These are phyloP conservation scores for Geotrichum histeridarum DNA, from an alignment of 1,139 yeast genomes.

Conservation along the genomic window DNA sequence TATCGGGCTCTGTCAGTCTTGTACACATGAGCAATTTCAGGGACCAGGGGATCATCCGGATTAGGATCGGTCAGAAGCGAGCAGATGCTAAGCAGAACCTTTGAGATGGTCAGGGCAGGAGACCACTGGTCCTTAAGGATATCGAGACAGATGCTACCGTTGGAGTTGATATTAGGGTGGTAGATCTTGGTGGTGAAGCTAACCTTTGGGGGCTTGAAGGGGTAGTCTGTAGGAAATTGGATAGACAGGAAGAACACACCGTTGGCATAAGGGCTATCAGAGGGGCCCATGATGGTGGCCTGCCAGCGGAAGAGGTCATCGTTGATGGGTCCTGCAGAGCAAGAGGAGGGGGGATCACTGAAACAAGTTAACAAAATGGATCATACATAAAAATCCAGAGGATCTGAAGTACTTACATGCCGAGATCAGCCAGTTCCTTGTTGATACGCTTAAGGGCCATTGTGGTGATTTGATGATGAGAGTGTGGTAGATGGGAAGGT, in stretches of 20 bases:
- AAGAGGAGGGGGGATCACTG: conserved; percentile 97
- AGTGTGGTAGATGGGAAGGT: background rate
- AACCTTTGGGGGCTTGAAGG: conserved; percentile 90
- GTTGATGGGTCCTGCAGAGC: conserved; percentile 98
- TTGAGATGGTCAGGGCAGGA: conserved; percentile 82
- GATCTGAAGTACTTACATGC: conserved; percentile 58
- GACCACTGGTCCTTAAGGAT: conserved; percentile 88
- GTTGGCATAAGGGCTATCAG: conserved; percentile 88
- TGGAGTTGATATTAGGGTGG: conserved; percentile 84
- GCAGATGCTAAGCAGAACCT: conserved; percentile 81
- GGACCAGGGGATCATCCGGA: conserved; percentile 97
- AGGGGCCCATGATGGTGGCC: conserved; percentile 93
- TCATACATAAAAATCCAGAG: background rate
- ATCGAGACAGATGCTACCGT: conserved; percentile 81
- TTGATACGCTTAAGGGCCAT: conserved; percentile 93
- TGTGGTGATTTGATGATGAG: conserved; percentile 1
- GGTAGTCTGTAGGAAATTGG: conserved; percentile 92
- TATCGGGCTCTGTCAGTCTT: conserved; percentile 90
- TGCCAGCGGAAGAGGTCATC: conserved; percentile 96
- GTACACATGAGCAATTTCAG: conserved; percentile 95
- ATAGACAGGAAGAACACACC: conserved; percentile 87
- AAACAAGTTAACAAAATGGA: background rate
- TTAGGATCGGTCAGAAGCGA: conserved; percentile 93
- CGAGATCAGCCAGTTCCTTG: conserved; percentile 89
- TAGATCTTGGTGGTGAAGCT: conserved; percentile 85